A percentile compares a stretch with the other conserved stretches of the same genome.
phyloP scores from a whole-genome alignment of 2,329 filamentous ascomycete species.

The Ambrosiella xylebori region DNA sequence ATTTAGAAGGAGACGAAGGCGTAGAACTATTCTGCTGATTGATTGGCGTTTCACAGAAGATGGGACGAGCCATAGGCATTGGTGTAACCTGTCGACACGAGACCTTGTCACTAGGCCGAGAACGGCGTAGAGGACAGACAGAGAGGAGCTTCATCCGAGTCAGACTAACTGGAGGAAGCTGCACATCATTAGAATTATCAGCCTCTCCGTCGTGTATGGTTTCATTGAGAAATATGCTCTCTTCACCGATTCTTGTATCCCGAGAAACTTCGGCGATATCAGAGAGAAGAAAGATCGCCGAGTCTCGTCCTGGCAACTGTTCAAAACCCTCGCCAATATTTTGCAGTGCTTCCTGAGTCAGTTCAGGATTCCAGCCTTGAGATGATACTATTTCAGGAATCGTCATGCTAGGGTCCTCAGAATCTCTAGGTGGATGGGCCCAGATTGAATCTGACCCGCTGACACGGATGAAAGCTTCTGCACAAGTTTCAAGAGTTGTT shows the following conservation, averaged over 20 bases:
- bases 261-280: background rate
- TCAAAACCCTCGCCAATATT: slow-evolving; percentile 5
- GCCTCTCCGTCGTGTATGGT: background rate
- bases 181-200: background rate
- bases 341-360: slow-evolving; percentile 7
- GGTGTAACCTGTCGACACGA: background rate
- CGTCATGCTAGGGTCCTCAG: slow-evolving; percentile 25
- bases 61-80: background rate
- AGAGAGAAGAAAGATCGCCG: background rate
- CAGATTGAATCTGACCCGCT: slow-evolving; percentile 32
- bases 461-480: slow-evolving; percentile 32
- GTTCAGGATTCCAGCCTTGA: slow-evolving; percentile 10
- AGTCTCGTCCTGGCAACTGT: slow-evolving; percentile 4
- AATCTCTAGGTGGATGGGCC: slow-evolving; percentile 20
- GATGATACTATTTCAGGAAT: slow-evolving; percentile 10
- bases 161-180: slow-evolving; percentile 11
- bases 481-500: slow-evolving; percentile 36
- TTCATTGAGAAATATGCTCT: background rate
- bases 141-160: slow-evolving; percentile 9
- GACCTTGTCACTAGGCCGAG: background rate
- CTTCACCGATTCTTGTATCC: background rate
- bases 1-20: background rate
- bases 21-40: background rate
- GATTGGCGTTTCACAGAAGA: background rate
- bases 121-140: slow-evolving; percentile 9